Percentiles rank a stretch among this genome's conserved stretches.
Evolutionary conservation across 2,329 filamentous ascomycete genomes (phyloP).

Genomic region (Huntiella omanensis): DNA sequence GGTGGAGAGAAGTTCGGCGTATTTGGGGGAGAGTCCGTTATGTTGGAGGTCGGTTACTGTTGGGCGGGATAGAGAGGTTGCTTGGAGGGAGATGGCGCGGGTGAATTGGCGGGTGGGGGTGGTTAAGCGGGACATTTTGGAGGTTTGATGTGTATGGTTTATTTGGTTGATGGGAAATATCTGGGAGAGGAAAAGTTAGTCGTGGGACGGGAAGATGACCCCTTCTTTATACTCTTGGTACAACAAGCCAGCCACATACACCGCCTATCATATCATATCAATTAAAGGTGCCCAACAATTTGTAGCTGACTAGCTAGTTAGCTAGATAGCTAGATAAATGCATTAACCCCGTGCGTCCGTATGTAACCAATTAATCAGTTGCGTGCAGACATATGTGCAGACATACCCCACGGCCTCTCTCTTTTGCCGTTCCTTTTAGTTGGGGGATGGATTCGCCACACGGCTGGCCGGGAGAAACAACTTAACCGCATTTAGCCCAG

Average conservation of each 20-base stretch:
- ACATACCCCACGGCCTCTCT: too few relatives aligned
- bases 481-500: too few relatives aligned
- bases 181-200: neutral
- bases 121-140: slow-evolving; percentile 30
- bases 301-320: too few relatives aligned
- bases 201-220: neutral
- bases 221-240: neutral
- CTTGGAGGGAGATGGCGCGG: slow-evolving; percentile 22
- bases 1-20: slow-evolving; percentile 25
- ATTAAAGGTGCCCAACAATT: neutral
- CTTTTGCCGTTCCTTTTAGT: too few relatives aligned
- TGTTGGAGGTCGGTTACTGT: slow-evolving; percentile 18
- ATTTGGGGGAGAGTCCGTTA: slow-evolving; percentile 24
- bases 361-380: too few relatives aligned
- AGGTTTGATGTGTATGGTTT: neutral
- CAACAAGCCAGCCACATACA: too few relatives aligned
- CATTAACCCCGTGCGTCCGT: too few relatives aligned
- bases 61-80: slow-evolving; percentile 21
- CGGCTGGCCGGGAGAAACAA: too few relatives aligned
- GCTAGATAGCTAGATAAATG: too few relatives aligned
- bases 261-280: too few relatives aligned
- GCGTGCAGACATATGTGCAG: too few relatives aligned
- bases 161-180: neutral
- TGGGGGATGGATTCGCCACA: too few relatives aligned
- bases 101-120: slow-evolving; percentile 30